phyloP scores from a whole-genome alignment of 2,329 filamentous ascomycete species.

The Truncatella angustata region DNA sequence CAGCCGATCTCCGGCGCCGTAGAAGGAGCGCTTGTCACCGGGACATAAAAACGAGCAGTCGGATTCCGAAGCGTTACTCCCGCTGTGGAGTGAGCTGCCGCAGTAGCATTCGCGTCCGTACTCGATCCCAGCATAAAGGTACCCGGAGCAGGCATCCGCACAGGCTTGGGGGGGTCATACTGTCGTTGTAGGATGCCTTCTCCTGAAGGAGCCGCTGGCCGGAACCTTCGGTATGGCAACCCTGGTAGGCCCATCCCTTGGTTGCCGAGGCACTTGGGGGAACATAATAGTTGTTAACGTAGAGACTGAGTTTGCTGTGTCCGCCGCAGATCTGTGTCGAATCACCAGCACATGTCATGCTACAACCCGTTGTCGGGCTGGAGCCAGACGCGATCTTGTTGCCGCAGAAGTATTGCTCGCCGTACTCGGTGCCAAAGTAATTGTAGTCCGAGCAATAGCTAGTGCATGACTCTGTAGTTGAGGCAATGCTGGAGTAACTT shows the following conservation, averaged over 20 bases:
- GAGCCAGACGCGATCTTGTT: constrained; percentile 35
- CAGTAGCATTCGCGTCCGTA: constrained; percentile 56
- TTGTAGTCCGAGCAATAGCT: constrained; percentile 9
- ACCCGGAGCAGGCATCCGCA: constrained; percentile 49
- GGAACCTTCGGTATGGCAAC: constrained; percentile 41
- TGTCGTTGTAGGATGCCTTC: constrained; percentile 23
- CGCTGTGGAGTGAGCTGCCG: constrained; percentile 33
- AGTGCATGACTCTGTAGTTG: constrained; percentile 9
- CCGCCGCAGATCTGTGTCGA: constrained; percentile 25
- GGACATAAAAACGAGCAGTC: constrained; percentile 40
- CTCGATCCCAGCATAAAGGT: constrained; percentile 54
- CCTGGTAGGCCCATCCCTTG: constrained; percentile 28
- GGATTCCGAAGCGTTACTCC: constrained; percentile 25
- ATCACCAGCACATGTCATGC: constrained; percentile 36
- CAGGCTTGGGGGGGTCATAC: constrained; percentile 57
- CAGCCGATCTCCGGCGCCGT: constrained; percentile 39
- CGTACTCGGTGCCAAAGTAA: constrained; percentile 14
- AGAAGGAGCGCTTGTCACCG: constrained; percentile 37
- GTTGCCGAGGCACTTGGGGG: constrained; percentile 9
- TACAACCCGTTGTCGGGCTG: constrained; percentile 33
- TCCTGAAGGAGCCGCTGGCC: constrained; percentile 33
- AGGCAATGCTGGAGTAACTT: constrained; percentile 42
- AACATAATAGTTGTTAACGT: constrained; percentile 17
- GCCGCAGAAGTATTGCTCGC: constrained; percentile 11
- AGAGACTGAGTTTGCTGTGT: constrained; percentile 36